Percentiles rank a stretch among this genome's conserved stretches.
Conservation (phyloP, 768 basidiomycete species). For the Thelephora ganbajun region DNA sequence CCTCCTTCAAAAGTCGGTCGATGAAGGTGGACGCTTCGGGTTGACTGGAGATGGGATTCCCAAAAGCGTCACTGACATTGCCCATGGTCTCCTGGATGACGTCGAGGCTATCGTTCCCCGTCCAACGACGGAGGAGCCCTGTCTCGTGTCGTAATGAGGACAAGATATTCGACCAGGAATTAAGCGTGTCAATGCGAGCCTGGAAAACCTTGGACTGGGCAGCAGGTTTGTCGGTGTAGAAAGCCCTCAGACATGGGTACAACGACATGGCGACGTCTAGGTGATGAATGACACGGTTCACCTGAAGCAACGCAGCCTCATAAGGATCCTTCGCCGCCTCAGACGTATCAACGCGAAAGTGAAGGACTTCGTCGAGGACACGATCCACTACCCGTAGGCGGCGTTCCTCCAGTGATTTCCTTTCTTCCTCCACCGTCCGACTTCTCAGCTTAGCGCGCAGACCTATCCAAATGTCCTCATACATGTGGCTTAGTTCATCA, state of each 20-base stretch:
- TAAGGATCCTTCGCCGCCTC: constrained; percentile 21
- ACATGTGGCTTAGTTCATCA: constrained; percentile 54
- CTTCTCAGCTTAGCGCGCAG: constrained; percentile 79
- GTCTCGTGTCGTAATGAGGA: constrained; percentile 77
- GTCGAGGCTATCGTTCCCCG: constrained; percentile 82
- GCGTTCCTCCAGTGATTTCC: constrained; percentile 67
- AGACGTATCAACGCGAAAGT: constrained; percentile 48
- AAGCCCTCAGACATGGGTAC: constrained; percentile 73
- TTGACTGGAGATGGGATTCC: constrained; percentile 26
- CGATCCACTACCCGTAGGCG: constrained; percentile 68
- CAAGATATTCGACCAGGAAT: constrained; percentile 85
- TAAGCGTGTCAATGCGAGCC: constrained; percentile 76
- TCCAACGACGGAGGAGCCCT: constrained; percentile 77
- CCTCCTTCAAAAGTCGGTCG: constrained; percentile 89
- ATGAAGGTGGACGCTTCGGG: constrained; percentile 77
- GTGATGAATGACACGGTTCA: constrained; percentile 52
- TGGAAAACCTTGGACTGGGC: constrained; percentile 56
- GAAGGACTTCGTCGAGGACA: constrained; percentile 71
- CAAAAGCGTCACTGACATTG: constrained; percentile 14
- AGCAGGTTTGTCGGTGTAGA: constrained; percentile 65
- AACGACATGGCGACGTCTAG: constrained; percentile 76
- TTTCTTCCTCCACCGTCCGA: constrained; percentile 71
- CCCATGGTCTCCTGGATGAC: constrained; percentile 50
- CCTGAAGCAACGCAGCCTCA: constrained; percentile 41
- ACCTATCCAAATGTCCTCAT: constrained; percentile 76